Conservation (phyloP, 768 basidiomycete species). For the Tephrocybe sp. region DNA sequence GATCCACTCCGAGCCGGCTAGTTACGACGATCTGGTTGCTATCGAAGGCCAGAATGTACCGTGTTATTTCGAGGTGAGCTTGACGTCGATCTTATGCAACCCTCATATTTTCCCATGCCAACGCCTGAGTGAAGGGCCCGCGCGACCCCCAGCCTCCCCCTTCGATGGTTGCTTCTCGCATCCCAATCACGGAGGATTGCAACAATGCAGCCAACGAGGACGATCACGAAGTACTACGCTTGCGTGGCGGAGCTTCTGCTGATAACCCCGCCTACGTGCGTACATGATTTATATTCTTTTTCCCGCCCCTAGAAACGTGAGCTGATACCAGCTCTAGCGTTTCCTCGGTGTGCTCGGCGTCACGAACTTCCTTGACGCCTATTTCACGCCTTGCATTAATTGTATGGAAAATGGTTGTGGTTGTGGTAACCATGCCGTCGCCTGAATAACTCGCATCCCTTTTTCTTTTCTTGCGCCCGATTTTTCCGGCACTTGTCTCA, state of each 20-base stretch:
- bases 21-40: too few relatives aligned
- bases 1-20: background rate
- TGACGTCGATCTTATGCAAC: background rate
- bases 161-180: background rate
- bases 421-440: too few relatives aligned
- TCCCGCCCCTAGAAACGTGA: background rate
- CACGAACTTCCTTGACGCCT: background rate
- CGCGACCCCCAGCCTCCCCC: background rate
- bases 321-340: background rate
- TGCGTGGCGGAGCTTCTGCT: conserved; percentile 4
- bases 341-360: background rate
- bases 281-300: background rate
- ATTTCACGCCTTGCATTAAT: background rate
- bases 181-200: background rate
- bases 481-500: too few relatives aligned
- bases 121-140: background rate
- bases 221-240: background rate
- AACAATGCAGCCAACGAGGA: background rate
- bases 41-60: too few relatives aligned
- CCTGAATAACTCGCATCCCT: too few relatives aligned
- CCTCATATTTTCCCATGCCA: too few relatives aligned
- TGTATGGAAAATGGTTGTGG: background rate
- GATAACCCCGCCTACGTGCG: background rate
- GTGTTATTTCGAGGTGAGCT: background rate
- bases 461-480: too few relatives aligned